phyloP scores from a whole-genome alignment of 306 rosid genomes.

The Cyamopsis tetragonoloba region DNA sequence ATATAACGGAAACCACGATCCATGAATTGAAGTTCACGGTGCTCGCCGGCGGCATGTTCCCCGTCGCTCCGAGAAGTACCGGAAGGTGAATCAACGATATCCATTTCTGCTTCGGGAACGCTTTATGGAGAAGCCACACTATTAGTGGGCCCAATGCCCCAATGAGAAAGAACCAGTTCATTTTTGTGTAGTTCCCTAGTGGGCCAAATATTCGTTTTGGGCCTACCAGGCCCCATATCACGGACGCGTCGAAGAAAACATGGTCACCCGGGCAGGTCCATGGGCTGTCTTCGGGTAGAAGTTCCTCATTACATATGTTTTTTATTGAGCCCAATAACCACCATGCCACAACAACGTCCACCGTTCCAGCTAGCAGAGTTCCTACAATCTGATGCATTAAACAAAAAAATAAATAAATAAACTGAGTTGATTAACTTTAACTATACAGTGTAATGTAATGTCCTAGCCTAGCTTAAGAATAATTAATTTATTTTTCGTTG shows the following conservation, averaged over 20 bases:
- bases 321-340: conserved; percentile 33
- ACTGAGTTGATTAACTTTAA: too few species aligned
- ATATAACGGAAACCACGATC: conserved; percentile 45
- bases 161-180: conserved; percentile 67
- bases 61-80: conserved; percentile 70
- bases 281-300: conserved; percentile 24
- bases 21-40: conserved; percentile 70
- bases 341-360: conserved; percentile 32
- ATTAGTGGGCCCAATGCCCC: conserved; percentile 48
- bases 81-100: conserved; percentile 62
- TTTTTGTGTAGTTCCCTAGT: conserved; percentile 44
- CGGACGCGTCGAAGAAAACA: conserved; percentile 70
- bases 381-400: conserved; percentile 23
- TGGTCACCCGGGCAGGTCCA: conserved; percentile 33
- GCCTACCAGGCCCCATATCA: conserved; percentile 74
- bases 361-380: conserved; percentile 31
- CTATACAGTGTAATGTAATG: too few species aligned
- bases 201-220: conserved; percentile 62
- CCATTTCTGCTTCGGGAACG: conserved; percentile 54
- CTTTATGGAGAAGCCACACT: conserved; percentile 49
- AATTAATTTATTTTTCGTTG: too few species aligned
- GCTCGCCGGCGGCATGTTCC: conserved; percentile 60
- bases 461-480: too few species aligned
- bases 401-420: too few species aligned
- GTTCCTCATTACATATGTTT: conserved; percentile 22